A percentile compares a stretch with the other conserved stretches of the same genome.
phyloP scores from a whole-genome alignment of 768 basidiomycete species.

The Galerina marginata region DNA sequence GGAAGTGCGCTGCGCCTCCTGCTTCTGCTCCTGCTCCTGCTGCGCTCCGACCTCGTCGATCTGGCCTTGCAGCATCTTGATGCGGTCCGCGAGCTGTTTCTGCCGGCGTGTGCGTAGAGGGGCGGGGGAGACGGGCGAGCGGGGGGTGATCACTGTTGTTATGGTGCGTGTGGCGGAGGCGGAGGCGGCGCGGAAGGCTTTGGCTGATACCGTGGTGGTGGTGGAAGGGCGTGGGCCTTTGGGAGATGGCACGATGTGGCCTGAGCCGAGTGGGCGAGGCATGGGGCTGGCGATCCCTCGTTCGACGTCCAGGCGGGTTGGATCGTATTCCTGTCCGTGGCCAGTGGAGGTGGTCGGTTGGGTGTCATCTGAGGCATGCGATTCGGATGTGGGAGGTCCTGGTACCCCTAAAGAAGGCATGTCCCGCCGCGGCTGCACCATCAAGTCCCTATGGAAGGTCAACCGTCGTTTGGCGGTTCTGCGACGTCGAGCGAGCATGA shows the following conservation, averaged over 20 bases:
- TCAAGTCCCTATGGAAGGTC: too few relatives aligned
- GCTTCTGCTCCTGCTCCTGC: background rate
- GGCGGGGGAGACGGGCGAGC: background rate
- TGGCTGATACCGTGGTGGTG: background rate
- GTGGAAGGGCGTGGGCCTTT: conserved; percentile 13
- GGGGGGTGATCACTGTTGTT: background rate
- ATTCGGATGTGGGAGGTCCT: too few relatives aligned
- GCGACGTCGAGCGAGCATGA: too few relatives aligned
- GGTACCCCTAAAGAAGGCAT: conserved; percentile 12
- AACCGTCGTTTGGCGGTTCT: too few relatives aligned
- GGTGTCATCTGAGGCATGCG: conserved; percentile 3
- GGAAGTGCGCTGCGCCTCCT: background rate
- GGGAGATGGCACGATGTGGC: conserved; percentile 19
- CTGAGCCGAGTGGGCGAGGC: conserved; percentile 6
- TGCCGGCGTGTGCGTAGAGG: conserved; percentile 20
- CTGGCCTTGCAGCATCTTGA: conserved; percentile 23
- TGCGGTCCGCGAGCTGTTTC: conserved; percentile 15
- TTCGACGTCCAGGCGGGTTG: background rate
- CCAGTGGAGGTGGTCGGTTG: background rate
- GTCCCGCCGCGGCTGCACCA: too few relatives aligned
- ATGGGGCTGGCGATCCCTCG: background rate
- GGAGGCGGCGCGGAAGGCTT: background rate
- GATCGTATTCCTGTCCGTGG: background rate
- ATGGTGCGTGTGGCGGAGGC: background rate
- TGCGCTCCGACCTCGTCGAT: conserved; percentile 15